phyloP scores from a whole-genome alignment of 2,329 filamentous ascomycete genomes.

The Hypoxylon sp. region DNA sequence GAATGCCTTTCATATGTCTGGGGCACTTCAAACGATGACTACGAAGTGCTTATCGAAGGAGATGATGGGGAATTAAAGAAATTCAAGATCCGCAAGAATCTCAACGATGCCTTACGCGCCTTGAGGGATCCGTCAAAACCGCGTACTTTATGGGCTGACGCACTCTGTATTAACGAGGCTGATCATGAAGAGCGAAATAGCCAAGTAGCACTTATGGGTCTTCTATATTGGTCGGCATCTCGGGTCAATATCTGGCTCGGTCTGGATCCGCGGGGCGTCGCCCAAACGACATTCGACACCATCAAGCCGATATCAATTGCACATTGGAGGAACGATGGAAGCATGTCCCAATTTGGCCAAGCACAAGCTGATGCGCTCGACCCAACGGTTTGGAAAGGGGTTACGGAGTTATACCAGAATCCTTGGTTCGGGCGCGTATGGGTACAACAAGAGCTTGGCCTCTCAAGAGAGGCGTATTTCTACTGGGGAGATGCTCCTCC shows the following conservation, averaged over 20 bases:
- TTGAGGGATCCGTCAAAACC: constrained; percentile 1
- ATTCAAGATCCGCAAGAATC: constrained; percentile 12
- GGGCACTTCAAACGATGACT: background rate
- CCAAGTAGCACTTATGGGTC: constrained; percentile 17
- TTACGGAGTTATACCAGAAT: constrained; percentile 10
- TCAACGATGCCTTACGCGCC: constrained; percentile 3
- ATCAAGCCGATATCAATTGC: background rate
- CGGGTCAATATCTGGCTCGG: constrained; percentile 23
- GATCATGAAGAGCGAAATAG: constrained; percentile 8
- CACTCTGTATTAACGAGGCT: constrained; percentile 14
- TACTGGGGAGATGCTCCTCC: constrained; percentile 11
- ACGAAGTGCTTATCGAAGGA: background rate
- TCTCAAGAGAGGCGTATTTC: constrained; percentile 8
- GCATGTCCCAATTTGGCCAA: background rate
- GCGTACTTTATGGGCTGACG: constrained; percentile 14
- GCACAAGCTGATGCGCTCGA: constrained; percentile 11
- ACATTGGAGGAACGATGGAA: constrained; percentile 1
- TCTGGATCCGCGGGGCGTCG: background rate
- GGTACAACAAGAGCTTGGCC: constrained; percentile 15
- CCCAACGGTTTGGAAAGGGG: background rate
- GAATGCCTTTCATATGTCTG: constrained; percentile 20
- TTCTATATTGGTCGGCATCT: constrained; percentile 11
- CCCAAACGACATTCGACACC: constrained; percentile 6
- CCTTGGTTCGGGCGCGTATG: constrained; percentile 18
- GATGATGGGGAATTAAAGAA: background rate